Evolutionary conservation across 805 yeast genomes (phyloP), one percentile per base, ranked within the genome.

Genomic region (Myxozyma mucilagina): DNA sequence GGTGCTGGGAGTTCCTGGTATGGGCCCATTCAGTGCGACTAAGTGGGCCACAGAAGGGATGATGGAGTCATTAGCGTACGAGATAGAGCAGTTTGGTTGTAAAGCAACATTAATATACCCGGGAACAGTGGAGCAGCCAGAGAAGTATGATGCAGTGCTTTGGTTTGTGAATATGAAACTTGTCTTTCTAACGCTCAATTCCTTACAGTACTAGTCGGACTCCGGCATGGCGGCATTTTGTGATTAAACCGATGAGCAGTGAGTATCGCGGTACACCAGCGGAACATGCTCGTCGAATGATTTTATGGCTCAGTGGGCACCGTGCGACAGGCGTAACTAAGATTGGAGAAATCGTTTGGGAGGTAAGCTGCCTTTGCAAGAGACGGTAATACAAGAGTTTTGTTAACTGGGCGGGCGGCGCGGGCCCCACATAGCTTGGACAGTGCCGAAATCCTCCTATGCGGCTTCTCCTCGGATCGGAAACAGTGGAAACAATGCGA

Each of bases 31-130:
- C 42, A 55, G 70, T 14, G 73, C 73, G 11, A 65, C 71, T 16
- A 68, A 70, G 50, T 69, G 74, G 68, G 76, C 75, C 3, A 50
- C 63, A 8, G 75, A 72, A 52, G 76, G 75, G 3, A 59, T 72
- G 41, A 41, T 73, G 24, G 75, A 72, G 57, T 60, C 72, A 16
- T 58, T 71, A 35, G 66, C 72, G 18, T 57, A 62, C 45, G 76
- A 73, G 60, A 55, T 69, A 11, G 68, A 63, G 35, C 68, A 57
- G 45, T 50, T 54, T 13, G 67, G 67, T 6, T 49, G 60, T 41
- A 43, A 44, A 38, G 67, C 60, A 9, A 60, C 65, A 39, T 47
- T 63, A 38, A 58, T 63, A 20, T 63, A 63, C 41, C 67, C 67
- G 18, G 67, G 67, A 14, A 44, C 58, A 7, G 56, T 61, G 34